Evolutionary conservation across 1,139 yeast genomes (phyloP), one percentile per base, ranked within the genome.

Genomic region (Yamadazyma diddensiae): DNA sequence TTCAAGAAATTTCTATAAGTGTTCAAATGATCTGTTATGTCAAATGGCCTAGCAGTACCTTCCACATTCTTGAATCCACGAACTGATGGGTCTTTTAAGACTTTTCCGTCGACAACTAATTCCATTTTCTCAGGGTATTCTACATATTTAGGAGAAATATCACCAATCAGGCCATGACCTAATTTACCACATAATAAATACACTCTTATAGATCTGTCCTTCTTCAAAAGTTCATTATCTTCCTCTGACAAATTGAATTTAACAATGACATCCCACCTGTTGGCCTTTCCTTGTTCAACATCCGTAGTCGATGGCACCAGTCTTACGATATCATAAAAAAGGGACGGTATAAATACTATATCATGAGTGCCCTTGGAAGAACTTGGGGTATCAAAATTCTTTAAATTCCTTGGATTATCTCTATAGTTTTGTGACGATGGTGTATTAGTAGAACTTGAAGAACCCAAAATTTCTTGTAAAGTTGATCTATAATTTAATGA

Each of bases 21-120:
- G 10, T 57, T 55, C n/a, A 76, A 25, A 34, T 57, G 54, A 2
- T 62, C 57, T 0, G 85, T 77, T 26, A 82, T 47, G 52, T 83
- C 79, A 1, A 82, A 82, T 0, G 92, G 90, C 36, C 72, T 69
- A 1, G 82, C 77, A 0, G 88, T 75, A 1, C 86, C 86, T 0
- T 68, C 65, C 37, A 67, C 73, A 29, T 76, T 74, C 50, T 80
- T 81, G 24, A 81, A 59, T 2, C 87, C 88, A 43, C 71, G 67
- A 16, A 73, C 71, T 1, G 33, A 21, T 4, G 28, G 17, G 38
- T 70, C 78, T 23, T 66, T 67, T 6, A 79, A 47, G 24, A 57
- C 59, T 1, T 42, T 38, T 2, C 65, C 69, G 45, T 82, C 80
- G 18, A 79, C 64, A 31, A 61, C 63, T 4, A 82, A 55, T 45